A percentile compares a stretch with the other conserved stretches of the same genome.
These are phyloP conservation scores for Fusarium praegraminearum DNA, from an alignment of 2,329 filamentous ascomycete species.

Conservation along the genomic window DNA sequence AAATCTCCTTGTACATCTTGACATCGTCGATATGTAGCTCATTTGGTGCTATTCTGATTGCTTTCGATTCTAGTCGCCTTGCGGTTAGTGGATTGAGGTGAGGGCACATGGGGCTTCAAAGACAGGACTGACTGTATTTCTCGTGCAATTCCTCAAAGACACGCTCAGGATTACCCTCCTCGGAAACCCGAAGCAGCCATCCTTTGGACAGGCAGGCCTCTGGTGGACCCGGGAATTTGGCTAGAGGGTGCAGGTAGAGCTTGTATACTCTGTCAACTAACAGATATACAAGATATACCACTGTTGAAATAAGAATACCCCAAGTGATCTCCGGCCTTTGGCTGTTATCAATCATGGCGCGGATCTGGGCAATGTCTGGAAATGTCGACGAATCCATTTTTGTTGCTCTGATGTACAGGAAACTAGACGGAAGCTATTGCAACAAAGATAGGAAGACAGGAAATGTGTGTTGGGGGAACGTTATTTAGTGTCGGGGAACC, in stretches of 20 bases:
- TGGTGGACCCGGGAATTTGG: background rate
- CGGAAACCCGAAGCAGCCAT: background rate
- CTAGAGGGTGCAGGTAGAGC: background rate
- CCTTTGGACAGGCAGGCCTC: background rate
- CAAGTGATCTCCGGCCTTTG: background rate
- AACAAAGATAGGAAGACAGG: no score
- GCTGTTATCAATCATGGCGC: fast-evolving
- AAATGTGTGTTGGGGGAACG: no score
- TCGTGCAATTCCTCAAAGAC: background rate
- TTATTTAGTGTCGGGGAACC: no score
- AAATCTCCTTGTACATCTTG: background rate
- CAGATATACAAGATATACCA: background rate
- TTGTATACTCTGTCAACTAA: background rate
- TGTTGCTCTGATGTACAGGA: no score
- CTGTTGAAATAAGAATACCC: background rate
- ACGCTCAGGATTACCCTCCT: background rate
- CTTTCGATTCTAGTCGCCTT: background rate
- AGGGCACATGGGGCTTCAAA: fast-evolving
- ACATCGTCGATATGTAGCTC: background rate
- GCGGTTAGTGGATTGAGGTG: fast-evolving
- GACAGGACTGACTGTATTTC: background rate
- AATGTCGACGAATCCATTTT: no score
- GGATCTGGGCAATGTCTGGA: no score
- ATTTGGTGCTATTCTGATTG: background rate
- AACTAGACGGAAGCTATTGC: fast-evolving